Evolutionary conservation across 2,329 filamentous ascomycete genomes (phyloP).

Genomic region (Thielaviopsis musarum): DNA sequence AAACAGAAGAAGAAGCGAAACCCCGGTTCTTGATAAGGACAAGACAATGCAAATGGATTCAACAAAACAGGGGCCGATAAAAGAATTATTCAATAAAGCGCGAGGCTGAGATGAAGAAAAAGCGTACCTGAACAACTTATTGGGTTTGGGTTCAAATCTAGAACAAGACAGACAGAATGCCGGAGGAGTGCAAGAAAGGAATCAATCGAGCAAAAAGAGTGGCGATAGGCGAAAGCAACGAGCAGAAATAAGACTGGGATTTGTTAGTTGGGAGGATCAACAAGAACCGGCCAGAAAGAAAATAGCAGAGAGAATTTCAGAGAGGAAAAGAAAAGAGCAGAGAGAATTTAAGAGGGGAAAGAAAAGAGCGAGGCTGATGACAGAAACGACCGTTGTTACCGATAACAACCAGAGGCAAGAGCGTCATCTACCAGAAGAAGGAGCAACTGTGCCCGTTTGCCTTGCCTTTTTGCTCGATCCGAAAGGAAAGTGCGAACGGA

Average conservation of each 20-base stretch:
- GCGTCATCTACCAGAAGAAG: not conserved
- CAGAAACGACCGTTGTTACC: not conserved
- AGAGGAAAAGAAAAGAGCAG: not conserved
- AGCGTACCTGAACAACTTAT: not conserved
- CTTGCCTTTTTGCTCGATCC: no score
- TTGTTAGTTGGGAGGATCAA: not conserved
- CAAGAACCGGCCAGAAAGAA: not conserved
- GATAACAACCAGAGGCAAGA: not conserved
- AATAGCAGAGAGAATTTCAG: not conserved
- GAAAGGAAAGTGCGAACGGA: no score
- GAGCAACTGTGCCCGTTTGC: not conserved
- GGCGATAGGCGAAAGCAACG: not conserved
- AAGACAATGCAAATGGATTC: not conserved
- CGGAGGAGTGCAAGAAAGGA: not conserved
- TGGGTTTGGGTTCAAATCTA: not conserved
- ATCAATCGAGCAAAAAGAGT: not conserved
- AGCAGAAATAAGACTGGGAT: not conserved
- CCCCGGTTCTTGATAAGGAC: not conserved
- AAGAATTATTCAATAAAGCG: not conserved
- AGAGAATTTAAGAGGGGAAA: not conserved
- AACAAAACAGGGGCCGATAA: not conserved
- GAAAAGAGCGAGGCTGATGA: not conserved
- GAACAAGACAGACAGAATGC: not conserved
- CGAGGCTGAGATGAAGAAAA: not conserved
- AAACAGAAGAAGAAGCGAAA: not conserved